Percentiles rank a stretch among this genome's conserved stretches.
Conservation (phyloP, 2,329 filamentous ascomycete species). For the Ophiostoma australiae region DNA sequence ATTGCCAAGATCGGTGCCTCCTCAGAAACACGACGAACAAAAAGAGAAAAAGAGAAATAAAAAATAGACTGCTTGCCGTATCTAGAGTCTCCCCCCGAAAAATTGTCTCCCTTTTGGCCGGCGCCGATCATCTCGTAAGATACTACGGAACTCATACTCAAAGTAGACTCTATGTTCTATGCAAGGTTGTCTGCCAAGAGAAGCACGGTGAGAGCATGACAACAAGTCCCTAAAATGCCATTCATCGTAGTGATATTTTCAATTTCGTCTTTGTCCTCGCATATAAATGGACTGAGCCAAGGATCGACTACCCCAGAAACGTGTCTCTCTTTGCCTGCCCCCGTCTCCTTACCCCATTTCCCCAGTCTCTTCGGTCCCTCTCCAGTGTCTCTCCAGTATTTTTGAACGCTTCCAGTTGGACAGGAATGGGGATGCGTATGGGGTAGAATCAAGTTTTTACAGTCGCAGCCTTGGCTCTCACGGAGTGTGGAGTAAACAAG, state of each 20-base stretch:
- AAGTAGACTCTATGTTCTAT: not conserved
- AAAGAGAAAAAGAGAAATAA: not conserved
- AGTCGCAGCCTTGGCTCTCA: not conserved
- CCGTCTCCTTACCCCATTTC: not conserved
- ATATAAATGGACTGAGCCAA: constrained; percentile 6
- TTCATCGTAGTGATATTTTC: not conserved
- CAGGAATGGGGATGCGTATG: not conserved
- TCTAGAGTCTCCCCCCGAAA: not conserved
- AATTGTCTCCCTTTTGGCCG: not conserved
- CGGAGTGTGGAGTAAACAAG: not conserved
- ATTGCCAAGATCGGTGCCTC: not conserved
- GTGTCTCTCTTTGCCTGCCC: not conserved
- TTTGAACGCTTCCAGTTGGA: not conserved
- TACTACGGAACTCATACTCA: not conserved
- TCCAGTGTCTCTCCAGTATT: not conserved
- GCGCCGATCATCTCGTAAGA: not conserved
- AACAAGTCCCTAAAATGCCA: not conserved
- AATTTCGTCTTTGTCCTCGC: not conserved
- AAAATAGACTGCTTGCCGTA: not conserved
- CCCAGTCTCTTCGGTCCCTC: not conserved
- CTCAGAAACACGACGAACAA: not conserved
- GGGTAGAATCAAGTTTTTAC: not conserved
- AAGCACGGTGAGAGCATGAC: not conserved
- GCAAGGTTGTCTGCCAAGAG: not conserved
- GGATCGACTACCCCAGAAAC: constrained; percentile 4